Conservation (phyloP, 805 yeast species). For the Myxozyma mucilagina region DNA sequence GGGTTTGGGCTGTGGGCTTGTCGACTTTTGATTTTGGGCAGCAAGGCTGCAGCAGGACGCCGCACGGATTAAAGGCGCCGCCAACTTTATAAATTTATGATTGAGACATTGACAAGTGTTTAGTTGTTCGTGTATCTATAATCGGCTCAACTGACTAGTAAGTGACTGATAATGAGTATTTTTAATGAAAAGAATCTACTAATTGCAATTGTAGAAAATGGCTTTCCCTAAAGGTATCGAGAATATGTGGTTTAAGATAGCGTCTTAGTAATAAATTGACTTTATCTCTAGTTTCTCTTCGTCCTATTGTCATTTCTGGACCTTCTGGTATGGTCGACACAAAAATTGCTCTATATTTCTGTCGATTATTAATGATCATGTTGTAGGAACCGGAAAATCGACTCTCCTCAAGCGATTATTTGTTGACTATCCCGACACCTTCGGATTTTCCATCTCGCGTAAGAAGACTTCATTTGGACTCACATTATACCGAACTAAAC, state of each 20-base stretch:
- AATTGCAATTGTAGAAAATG: not conserved
- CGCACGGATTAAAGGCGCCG: not conserved
- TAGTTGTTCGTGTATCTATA: too few relatives aligned
- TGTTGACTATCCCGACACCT: slow-evolving; percentile 82
- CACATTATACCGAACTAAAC: not conserved
- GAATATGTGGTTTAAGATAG: not conserved
- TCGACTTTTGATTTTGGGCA: not conserved
- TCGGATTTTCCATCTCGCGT: slow-evolving; percentile 90
- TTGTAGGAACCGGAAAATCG: slow-evolving; percentile 79
- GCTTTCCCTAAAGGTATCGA: not conserved
- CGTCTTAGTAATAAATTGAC: not conserved
- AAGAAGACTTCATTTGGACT: slow-evolving; percentile 21
- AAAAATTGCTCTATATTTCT: not conserved
- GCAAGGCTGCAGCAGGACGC: not conserved
- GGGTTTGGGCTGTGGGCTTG: not conserved
- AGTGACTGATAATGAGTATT: too few relatives aligned
- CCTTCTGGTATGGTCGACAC: slow-evolving; percentile 63
- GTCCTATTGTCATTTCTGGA: slow-evolving; percentile 91
- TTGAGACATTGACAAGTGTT: too few relatives aligned
- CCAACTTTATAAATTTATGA: not conserved
- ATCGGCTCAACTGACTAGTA: too few relatives aligned
- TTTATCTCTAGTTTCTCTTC: slow-evolving; percentile 14
- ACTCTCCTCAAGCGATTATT: slow-evolving; percentile 86
- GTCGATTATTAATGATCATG: too few relatives aligned
- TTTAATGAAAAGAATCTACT: too few relatives aligned